A percentile compares a stretch with the other conserved stretches of the same genome.
Conservation (phyloP, 441 rosid species). For the Pelargonium cotyledonis region DNA sequence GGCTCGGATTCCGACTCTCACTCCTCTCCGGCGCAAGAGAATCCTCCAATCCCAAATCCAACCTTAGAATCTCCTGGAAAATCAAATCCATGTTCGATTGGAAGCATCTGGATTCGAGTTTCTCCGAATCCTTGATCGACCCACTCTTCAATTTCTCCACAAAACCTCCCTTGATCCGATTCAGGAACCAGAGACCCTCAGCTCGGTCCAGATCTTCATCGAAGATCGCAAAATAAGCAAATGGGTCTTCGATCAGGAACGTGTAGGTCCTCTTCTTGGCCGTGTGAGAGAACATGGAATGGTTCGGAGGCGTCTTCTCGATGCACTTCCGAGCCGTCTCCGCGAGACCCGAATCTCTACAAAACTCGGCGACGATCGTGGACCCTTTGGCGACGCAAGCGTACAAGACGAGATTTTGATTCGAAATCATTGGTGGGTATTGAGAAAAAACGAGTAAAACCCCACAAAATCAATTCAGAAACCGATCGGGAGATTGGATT, state of each 20-base stretch:
- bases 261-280: constrained; percentile 44
- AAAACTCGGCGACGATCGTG: constrained; percentile 53
- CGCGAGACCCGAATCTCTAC: constrained; percentile 19
- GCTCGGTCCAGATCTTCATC: constrained; percentile 40
- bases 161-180: constrained; percentile 41
- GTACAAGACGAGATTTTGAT: constrained; percentile 48
- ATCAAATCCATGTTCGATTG: constrained; percentile 44
- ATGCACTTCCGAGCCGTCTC: constrained; percentile 46
- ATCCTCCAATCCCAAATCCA: constrained; percentile 37
- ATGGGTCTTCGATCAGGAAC: constrained; percentile 51
- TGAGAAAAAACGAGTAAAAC: no score
- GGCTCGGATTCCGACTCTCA: constrained; percentile 33
- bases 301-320: constrained; percentile 57
- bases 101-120: constrained; percentile 35
- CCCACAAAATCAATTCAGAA: no score
- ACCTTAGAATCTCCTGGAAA: constrained; percentile 43
- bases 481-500: background rate
- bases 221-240: constrained; percentile 52
- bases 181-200: constrained; percentile 48
- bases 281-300: constrained; percentile 70
- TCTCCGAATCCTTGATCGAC: constrained; percentile 25
- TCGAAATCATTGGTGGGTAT: constrained; percentile 43
- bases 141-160: constrained; percentile 35
- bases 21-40: constrained; percentile 27
- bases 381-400: constrained; percentile 63